Conservation (phyloP, 352 stramenopile genomes). For the Globisporangium camurandrum region DNA sequence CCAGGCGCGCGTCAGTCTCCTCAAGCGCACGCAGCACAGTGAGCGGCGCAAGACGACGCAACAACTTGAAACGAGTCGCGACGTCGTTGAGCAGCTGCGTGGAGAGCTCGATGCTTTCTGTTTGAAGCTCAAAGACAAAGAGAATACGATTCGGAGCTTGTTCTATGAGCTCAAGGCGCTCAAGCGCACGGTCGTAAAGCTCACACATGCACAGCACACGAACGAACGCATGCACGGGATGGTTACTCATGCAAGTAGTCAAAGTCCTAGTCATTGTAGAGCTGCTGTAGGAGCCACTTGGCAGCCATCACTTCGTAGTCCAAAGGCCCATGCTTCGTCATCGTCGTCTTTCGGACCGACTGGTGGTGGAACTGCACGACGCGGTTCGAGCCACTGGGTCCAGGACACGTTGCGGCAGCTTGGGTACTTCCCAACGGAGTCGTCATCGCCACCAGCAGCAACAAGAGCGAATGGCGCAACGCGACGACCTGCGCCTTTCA, state of each 20-base stretch:
- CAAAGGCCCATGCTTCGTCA: too few species aligned
- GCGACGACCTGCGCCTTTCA: too few species aligned
- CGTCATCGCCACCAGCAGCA: too few species aligned
- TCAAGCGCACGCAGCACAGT: slow-evolving; percentile 50
- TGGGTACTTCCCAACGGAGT: slow-evolving; percentile 25
- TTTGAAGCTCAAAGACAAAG: slow-evolving; percentile 38
- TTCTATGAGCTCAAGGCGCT: slow-evolving; percentile 73
- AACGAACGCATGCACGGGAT: slow-evolving; percentile 48
- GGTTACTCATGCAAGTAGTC: slow-evolving; percentile 22
- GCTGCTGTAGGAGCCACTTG: too few species aligned
- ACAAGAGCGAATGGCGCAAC: too few species aligned
- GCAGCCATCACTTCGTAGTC: too few species aligned
- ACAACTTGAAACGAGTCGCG: slow-evolving; percentile 26
- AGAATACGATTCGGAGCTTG: slow-evolving; percentile 50
- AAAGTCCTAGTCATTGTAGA: slow-evolving; percentile 5
- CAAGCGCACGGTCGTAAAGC: slow-evolving; percentile 54
- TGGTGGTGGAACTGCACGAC: not conserved
- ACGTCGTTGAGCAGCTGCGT: slow-evolving; percentile 36
- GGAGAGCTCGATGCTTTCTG: slow-evolving; percentile 42
- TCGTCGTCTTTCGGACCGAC: not conserved
- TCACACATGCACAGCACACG: slow-evolving; percentile 35
- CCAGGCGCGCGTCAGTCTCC: slow-evolving; percentile 43
- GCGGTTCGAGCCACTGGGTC: slow-evolving; percentile 15
- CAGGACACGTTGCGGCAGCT: slow-evolving; percentile 32
- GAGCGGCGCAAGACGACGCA: slow-evolving; percentile 50